These are phyloP conservation scores for Hemerocallis citrina DNA, from an alignment of 106 monocot genomes.

Conservation along the genomic window DNA sequence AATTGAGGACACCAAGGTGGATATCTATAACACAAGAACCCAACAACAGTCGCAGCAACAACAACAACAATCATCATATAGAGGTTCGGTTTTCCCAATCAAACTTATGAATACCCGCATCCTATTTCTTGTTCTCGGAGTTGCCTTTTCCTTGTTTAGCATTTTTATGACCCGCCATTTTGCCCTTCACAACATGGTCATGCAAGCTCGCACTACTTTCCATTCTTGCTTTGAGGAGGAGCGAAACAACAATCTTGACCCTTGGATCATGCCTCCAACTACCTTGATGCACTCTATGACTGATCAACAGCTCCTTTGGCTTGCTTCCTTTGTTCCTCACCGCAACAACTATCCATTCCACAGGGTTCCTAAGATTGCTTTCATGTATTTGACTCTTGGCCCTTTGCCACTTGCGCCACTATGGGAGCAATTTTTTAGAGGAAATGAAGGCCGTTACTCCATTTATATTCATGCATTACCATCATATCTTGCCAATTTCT, in stretches of 20 bases:
- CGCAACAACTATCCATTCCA: conserved; percentile 41
- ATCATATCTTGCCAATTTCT: conserved; percentile 22
- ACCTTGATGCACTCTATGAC: conserved; percentile 38
- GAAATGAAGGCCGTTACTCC: conserved; percentile 35
- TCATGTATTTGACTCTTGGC: conserved; percentile 48
- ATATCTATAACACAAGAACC: conserved; percentile 6
- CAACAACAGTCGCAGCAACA: too few relatives aligned
- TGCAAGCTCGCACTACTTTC: conserved; percentile 18
- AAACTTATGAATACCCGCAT: conserved; percentile 3
- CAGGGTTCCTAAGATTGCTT: conserved; percentile 52
- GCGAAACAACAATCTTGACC: not conserved
- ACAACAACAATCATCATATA: too few relatives aligned
- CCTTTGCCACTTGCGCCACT: conserved; percentile 43
- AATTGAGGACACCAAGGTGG: conserved; percentile 8
- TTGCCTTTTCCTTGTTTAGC: conserved; percentile 17
- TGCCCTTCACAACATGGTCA: conserved; percentile 16
- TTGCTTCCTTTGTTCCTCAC: conserved; percentile 39
- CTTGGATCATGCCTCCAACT: conserved; percentile 30
- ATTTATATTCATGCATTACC: conserved; percentile 55
- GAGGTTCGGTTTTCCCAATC: conserved; percentile 14
- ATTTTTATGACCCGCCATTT: conserved; percentile 21
- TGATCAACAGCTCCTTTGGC: conserved; percentile 48
- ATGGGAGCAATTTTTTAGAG: conserved; percentile 51
- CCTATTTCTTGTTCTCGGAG: conserved; percentile 7
- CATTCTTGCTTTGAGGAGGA: conserved; percentile 15